These are phyloP conservation scores for Inosperma sp. DNA, from an alignment of 768 basidiomycete genomes.

Conservation along the genomic window DNA sequence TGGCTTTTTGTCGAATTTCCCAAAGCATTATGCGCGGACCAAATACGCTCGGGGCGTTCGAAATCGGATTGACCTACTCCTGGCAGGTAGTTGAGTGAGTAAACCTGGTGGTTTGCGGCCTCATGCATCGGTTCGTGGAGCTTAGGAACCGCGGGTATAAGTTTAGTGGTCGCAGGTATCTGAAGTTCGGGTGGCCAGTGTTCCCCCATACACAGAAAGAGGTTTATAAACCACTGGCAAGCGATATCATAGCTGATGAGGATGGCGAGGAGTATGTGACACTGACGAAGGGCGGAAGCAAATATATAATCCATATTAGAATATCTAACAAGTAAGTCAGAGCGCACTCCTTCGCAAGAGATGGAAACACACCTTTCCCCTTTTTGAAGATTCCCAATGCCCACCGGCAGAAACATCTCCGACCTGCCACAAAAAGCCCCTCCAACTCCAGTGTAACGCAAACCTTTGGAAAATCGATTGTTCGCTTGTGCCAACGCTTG, in stretches of 20 bases:
- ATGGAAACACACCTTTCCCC: too few species aligned
- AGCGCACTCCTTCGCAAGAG: background rate
- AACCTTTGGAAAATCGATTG: conserved; percentile 17
- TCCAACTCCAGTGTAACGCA: conserved; percentile 23
- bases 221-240: too few species aligned
- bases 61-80: conserved; percentile 27
- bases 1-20: too few species aligned
- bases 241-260: conserved; percentile 27
- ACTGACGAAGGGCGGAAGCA: too few species aligned
- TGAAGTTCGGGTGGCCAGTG: background rate
- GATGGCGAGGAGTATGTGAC: background rate
- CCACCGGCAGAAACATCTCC: conserved; percentile 23
- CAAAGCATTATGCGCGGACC: too few species aligned
- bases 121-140: conserved; percentile 29
- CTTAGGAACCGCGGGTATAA: conserved; percentile 25
- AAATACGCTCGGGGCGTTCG: too few species aligned
- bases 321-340: conserved; percentile 6
- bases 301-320: conserved; percentile 14
- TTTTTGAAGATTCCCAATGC: conserved; percentile 29
- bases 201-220: conserved; percentile 15
- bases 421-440: too few species aligned
- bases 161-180: background rate
- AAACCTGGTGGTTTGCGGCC: conserved; percentile 19
- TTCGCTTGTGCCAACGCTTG: too few species aligned
- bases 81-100: conserved; percentile 22